Percentiles rank a stretch among this genome's conserved stretches.
Evolutionary conservation across 2,329 filamentous ascomycete species (phyloP).

Genomic region (Fusarium sp.): DNA sequence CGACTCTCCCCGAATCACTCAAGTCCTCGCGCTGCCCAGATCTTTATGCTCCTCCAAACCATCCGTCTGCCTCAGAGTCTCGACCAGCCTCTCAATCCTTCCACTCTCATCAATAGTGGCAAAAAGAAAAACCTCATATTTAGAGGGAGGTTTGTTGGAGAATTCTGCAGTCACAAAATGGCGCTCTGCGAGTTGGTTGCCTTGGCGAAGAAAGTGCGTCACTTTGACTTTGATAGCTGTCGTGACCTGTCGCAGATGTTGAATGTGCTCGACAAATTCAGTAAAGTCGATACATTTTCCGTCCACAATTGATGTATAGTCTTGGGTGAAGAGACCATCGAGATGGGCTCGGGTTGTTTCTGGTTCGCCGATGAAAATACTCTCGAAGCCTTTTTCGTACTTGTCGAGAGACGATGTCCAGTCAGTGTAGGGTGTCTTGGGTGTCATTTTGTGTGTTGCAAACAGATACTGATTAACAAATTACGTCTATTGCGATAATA

Average conservation of each 20-base stretch:
- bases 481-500: fast-evolving
- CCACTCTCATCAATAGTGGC: not conserved
- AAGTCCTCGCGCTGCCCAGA: not conserved
- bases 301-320: not conserved
- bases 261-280: not conserved
- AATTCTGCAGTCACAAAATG: not conserved
- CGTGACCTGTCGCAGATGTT: not conserved
- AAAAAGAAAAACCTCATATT: not conserved
- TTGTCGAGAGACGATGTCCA: not conserved
- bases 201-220: not conserved
- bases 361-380: not conserved
- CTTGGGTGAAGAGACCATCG: not conserved
- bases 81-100: not conserved
- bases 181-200: not conserved
- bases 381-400: not conserved
- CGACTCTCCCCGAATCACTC: fast-evolving
- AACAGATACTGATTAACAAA: fast-evolving
- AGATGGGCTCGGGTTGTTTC: not conserved
- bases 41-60: not conserved
- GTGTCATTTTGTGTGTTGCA: not conserved
- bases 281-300: not conserved
- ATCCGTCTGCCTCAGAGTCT: not conserved
- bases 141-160: not conserved
- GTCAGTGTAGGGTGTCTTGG: no score
- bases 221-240: not conserved